Base-by-base conservation (phyloP, 2,329 filamentous ascomycete genomes). In the Clarireedia monteithiana region DNA sequence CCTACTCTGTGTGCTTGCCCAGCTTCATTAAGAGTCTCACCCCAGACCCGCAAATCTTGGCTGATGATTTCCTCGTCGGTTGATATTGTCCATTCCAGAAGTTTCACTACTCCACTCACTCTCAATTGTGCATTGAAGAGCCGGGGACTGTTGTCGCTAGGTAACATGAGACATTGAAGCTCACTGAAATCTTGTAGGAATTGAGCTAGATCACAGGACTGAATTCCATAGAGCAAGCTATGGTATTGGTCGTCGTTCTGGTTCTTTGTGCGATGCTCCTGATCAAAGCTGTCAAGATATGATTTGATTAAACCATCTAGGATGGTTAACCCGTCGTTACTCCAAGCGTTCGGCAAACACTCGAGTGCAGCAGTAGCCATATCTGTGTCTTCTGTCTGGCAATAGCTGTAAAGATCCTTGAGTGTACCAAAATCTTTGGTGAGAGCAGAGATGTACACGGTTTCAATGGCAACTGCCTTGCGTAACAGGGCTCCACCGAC, bases 101-200 rank as follows among this genome's bases (percentile, higher is more conserved):
- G 17, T 5, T 60, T 47, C 4, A 61, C 26, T 15, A 39, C 70
- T 0, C 78, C 78, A 60, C 76, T 77, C 34, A 70, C 67, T 51
- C 75, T 71, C 57, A 81, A 69, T 20, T 79, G 68, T 3, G 78
- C 76, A 53, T 81, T 76, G 4, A 73, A 73, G 7, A 82, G 70
- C 17, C 72, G 70, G 4, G 60, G 62, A 27, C 49, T 61, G 2
- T 30, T 46, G 9, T 44, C 54, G 4, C 47, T 15, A 26, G 45
- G 50, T 10, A 24, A 34, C n/a, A 30, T n/a, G 15, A 55, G 42
- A 42, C 36, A 7, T n/a, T 24, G 30, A 36, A 59, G 39, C 12
- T 49, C 30, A 10, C 50, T 34, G 23, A 55, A 38, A 46, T 53
- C 45, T n/a, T 52, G 15, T 14, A 53, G 17, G 10, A 49, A 34